Evolutionary conservation across 2,329 filamentous ascomycete species (phyloP), one percentile per base, ranked within the genome.

Genomic region (Phyllosticta citriasiana): DNA sequence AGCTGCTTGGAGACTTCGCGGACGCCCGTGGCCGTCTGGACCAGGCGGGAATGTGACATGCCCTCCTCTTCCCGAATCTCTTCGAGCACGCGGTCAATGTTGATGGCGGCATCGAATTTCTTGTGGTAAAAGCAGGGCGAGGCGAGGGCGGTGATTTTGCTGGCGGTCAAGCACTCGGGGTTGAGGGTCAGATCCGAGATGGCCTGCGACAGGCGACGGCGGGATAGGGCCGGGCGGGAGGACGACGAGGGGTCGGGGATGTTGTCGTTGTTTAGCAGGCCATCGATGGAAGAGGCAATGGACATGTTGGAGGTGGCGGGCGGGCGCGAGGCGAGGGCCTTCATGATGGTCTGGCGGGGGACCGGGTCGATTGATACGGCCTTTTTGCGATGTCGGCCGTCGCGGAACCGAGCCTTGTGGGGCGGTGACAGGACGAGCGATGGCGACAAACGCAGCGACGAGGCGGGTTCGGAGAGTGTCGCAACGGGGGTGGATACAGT

Each of bases 51-150:
- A 76, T 97, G 94, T 35, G 91, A 96, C 80, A 97, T 88, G 75
- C 84, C 91, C 68, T 96, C 91, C 60, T 86, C 83, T 67, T 94
- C 88, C 71, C 88, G 87, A 69, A 97, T 96, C 76, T 99, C 94
- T 71, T 97, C 92, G 6, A 99, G 81, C 5, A 99, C 91, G 75
- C 89, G 94, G 67, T 94, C 89, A 63, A 97, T 91, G 73, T 99
- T 91, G 67, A 99, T 91, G 8, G 92, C 90, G 72, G 96, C 91
- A 68, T 97, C 94, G 71, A 99, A 99, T 64, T 93, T 86, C 76
- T 95, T 89, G 77, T 99, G 94, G 78, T 96, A 97, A 77, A 96
- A 99, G 78, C 94, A 99, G 14, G 94, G 94, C 53, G 92, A 97
- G 68, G 93, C 88, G 59, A 97, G 78, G 9, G 88, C 82, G 10